Percentiles rank a stretch among this genome's conserved stretches.
phyloP scores from a whole-genome alignment of 805 yeast species.

The Yamadazyma laniorum region DNA sequence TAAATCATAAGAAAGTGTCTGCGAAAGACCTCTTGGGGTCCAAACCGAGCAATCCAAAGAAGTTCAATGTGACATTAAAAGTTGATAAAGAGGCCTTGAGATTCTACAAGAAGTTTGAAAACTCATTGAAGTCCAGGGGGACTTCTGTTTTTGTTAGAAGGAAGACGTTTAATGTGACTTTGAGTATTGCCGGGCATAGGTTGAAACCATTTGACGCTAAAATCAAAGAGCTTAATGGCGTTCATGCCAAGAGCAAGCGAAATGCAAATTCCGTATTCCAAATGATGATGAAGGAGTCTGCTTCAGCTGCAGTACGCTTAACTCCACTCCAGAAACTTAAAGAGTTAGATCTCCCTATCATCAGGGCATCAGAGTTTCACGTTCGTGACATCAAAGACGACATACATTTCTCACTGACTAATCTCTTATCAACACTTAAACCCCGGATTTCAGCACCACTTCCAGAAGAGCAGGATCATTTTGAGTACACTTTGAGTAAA shows the following conservation, averaged over 20 bases:
- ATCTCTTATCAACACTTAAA: not conserved
- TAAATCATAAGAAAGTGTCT: slow-evolving; percentile 22
- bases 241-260: slow-evolving; percentile 6
- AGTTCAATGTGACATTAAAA: slow-evolving; percentile 21
- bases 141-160: slow-evolving; percentile 11
- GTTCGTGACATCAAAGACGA: slow-evolving; percentile 15
- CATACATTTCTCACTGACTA: not conserved
- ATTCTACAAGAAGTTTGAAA: slow-evolving; percentile 24
- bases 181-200: slow-evolving; percentile 8
- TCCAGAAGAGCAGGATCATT: not conserved
- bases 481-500: not conserved
- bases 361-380: slow-evolving; percentile 32
- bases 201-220: slow-evolving; percentile 1
- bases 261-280: slow-evolving; percentile 26
- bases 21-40: slow-evolving; percentile 52
- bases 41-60: slow-evolving; percentile 7
- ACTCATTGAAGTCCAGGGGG: slow-evolving; percentile 30
- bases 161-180: slow-evolving; percentile 3
- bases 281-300: slow-evolving; percentile 38
- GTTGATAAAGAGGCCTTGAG: slow-evolving; percentile 24
- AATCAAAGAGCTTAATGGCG: not conserved
- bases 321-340: slow-evolving; percentile 32
- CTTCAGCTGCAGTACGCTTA: slow-evolving; percentile 24
- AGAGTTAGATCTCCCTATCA: slow-evolving; percentile 29
- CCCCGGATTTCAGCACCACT: not conserved